phyloP scores from a whole-genome alignment of 2,329 filamentous ascomycete genomes.

The Fusarium goolgardi region DNA sequence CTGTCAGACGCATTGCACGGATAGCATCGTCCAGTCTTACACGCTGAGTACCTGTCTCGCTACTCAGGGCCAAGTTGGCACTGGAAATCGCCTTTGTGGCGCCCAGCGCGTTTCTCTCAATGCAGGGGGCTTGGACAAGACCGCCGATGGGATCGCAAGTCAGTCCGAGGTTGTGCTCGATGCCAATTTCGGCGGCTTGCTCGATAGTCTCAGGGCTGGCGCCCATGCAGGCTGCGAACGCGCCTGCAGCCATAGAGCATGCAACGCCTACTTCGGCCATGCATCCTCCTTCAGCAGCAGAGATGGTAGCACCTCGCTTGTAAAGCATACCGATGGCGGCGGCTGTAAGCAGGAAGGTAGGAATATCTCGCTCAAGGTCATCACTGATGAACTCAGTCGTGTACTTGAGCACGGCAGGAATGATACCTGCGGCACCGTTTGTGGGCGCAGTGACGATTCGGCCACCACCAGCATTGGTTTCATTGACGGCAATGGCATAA shows the following conservation, averaged over 20 bases:
- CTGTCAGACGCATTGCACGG: constrained; percentile 62
- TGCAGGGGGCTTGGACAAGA: constrained; percentile 63
- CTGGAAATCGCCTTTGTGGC: constrained; percentile 64
- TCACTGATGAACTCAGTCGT: constrained; percentile 63
- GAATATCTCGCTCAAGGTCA: constrained; percentile 60
- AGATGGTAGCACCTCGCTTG: constrained; percentile 64
- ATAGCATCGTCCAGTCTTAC: constrained; percentile 64
- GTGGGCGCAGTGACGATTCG: constrained; percentile 64
- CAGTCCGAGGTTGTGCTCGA: constrained; percentile 63
- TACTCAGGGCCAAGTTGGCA: constrained; percentile 61
- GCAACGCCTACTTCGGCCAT: constrained; percentile 66
- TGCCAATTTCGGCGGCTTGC: constrained; percentile 64
- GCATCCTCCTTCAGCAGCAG: constrained; percentile 63
- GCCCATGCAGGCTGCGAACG: constrained; percentile 64
- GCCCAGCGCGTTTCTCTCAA: constrained; percentile 63
- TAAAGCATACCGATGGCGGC: constrained; percentile 65
- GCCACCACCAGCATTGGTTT: constrained; percentile 64
- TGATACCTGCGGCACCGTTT: constrained; percentile 64
- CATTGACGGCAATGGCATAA: constrained; percentile 64
- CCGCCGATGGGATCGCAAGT: constrained; percentile 64
- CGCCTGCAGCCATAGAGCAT: constrained; percentile 63
- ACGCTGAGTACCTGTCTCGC: constrained; percentile 59
- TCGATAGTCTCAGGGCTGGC: constrained; percentile 63
- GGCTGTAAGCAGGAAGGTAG: constrained; percentile 62
- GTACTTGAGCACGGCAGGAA: constrained; percentile 63